These are phyloP conservation scores for Prunus mira DNA, from an alignment of 306 rosid species.

Conservation along the genomic window DNA sequence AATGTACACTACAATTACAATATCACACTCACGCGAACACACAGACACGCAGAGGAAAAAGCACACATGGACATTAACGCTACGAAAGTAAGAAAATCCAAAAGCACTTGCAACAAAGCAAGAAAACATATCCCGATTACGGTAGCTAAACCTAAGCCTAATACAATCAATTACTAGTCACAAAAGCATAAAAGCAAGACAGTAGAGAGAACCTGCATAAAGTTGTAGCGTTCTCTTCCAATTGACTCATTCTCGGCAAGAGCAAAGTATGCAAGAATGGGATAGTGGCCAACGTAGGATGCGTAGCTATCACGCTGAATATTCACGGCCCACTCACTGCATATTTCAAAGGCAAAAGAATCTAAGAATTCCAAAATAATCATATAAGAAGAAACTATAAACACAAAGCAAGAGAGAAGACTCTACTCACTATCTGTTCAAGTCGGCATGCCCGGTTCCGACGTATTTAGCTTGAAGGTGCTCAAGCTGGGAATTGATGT, in stretches of 20 bases:
- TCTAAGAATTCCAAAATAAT: background rate
- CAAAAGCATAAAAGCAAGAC: background rate
- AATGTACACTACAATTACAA: background rate
- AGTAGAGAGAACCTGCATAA: constrained; percentile 66
- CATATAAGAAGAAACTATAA: background rate
- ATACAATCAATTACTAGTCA: background rate
- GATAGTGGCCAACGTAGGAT: constrained; percentile 86
- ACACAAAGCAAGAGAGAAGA: background rate
- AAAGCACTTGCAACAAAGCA: background rate
- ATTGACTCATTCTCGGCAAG: constrained; percentile 94
- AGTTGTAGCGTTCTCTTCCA: constrained; percentile 87
- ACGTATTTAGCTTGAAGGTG: constrained; percentile 95
- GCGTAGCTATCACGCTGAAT: constrained; percentile 99
- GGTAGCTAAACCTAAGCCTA: background rate
- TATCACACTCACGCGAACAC: background rate
- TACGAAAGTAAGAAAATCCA: background rate
- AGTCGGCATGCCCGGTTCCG: constrained; percentile 95
- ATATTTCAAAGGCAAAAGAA: background rate
- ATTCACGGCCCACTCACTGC: constrained; percentile 93
- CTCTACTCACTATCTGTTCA: constrained; percentile 72
- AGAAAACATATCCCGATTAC: background rate
- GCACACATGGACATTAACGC: background rate
- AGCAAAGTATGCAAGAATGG: constrained; percentile 65
- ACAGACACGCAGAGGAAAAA: background rate
- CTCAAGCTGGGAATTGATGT: constrained; percentile 94